Base-by-base conservation (phyloP, 2,329 filamentous ascomycete genomes). In the Colletotrichum navitas region DNA sequence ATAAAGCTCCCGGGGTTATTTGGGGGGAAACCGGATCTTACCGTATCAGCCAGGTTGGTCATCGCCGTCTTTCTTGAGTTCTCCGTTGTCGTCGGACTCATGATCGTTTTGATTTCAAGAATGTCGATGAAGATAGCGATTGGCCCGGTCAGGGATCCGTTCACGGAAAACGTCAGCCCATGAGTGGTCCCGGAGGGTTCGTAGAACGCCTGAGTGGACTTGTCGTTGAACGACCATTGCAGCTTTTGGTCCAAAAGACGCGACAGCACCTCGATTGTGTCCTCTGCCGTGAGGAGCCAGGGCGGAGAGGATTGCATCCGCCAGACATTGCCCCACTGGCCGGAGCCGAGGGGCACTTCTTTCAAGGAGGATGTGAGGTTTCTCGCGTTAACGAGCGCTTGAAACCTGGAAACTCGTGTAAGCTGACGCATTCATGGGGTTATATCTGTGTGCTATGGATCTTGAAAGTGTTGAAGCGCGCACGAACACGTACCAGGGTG, bases 401-500 rank as follows among this genome's bases (percentile, higher is more conserved):
- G 60, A 21, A 62, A 49, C 60, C 60, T 62, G 7, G 1, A 6
- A 5, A 16, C 7, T 3, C 18, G 11, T 3, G 34, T 26, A 16
- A 56, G 54, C 16, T 2, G 5, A 18, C 26, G 14, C 24, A n/a
- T 21, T 63, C 11, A 51, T 26, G 18, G 26, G 18, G 4, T 14
- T 29, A 3, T 3, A 34, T 2, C 0, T n/a, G 2, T 18, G 12
- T 16, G 29, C 12, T 5, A 21, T 36, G 8, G 5, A 4, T 10
- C 8, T 14, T 5, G 29, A 5, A 5, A 1, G 16, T 5, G 26
- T 8, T 36, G 7, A 36, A 16, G 21, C 10, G 5, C 6, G 5
- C 36, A 4, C 5, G 7, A 10, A 49, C 16, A 64, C 62, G 5
- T 64, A 75, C 74, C 74, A 75, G 5, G 41, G 39, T 5, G 52